Conservation (phyloP, 2,329 filamentous ascomycete species). For the Cercospora sp. region DNA sequence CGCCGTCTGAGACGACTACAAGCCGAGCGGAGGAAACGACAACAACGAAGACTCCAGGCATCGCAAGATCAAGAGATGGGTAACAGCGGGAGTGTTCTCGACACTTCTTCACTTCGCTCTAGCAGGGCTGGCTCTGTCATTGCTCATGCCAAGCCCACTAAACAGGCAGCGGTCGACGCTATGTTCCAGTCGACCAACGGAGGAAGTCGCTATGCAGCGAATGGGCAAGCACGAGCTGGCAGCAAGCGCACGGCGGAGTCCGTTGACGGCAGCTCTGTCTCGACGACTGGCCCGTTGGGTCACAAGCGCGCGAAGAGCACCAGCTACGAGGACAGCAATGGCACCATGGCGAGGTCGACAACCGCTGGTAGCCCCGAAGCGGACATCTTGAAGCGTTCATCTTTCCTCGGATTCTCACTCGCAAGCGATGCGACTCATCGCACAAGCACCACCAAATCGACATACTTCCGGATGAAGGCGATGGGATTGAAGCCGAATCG, state of each 20-base stretch:
- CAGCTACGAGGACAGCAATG: constrained; percentile 31
- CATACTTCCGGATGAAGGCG: constrained; percentile 55
- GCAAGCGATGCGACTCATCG: constrained; percentile 30
- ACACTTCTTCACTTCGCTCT: constrained; percentile 19
- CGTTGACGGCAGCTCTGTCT: constrained; percentile 22
- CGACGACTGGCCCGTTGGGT: constrained; percentile 4
- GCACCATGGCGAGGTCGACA: constrained; percentile 27
- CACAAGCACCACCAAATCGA: constrained; percentile 50
- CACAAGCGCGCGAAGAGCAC: constrained; percentile 38
- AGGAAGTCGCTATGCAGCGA: constrained; percentile 13
- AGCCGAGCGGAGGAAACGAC: constrained; percentile 33
- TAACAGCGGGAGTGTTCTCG: constrained; percentile 16
- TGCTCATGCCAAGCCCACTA: neutral
- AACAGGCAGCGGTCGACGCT: constrained; percentile 24
- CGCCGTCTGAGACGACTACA: constrained; percentile 14
- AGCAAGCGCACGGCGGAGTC: constrained; percentile 34
- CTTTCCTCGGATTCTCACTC: constrained; percentile 36
- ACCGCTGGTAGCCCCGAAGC: constrained; percentile 14
- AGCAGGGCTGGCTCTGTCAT: constrained; percentile 12
- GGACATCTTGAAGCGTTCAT: constrained; percentile 33
- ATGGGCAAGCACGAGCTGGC: constrained; percentile 26
- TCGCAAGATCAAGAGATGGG: constrained; percentile 21
- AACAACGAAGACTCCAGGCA: constrained; percentile 30
- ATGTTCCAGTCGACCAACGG: constrained; percentile 29
- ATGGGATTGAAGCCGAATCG: constrained; percentile 50